Percentiles rank a stretch among this genome's conserved stretches.
phyloP scores from a whole-genome alignment of 2,329 filamentous ascomycete species.

The Celoporthe dispersa region DNA sequence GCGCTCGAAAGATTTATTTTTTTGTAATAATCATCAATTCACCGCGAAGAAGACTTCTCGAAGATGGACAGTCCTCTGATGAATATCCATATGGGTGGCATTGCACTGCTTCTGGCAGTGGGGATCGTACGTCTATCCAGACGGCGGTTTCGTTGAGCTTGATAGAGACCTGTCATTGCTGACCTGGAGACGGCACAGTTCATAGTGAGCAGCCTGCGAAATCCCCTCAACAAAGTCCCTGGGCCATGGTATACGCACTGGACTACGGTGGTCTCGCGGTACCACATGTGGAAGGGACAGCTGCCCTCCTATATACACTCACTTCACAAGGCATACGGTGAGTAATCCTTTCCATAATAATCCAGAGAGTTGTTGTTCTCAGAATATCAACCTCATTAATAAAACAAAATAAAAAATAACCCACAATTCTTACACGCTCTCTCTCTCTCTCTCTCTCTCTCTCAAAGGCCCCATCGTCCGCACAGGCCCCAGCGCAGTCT shows the following conservation, averaged over 20 bases:
- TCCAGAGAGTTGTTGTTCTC: conserved; percentile 12
- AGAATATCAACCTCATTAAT: neutral
- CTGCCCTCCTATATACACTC: conserved; percentile 33
- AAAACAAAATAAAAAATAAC: too few relatives aligned
- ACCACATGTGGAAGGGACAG: conserved; percentile 26
- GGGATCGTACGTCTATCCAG: neutral
- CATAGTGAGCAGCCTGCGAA: neutral
- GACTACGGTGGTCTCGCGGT: conserved; percentile 30
- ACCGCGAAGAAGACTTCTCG: neutral
- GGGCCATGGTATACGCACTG: conserved; percentile 37
- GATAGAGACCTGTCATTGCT: neutral
- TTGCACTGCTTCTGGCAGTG: neutral
- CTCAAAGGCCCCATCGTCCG: conserved; percentile 30
- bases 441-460: neutral
- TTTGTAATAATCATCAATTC: neutral
- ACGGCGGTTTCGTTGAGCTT: neutral
- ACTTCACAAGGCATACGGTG: conserved; percentile 35
- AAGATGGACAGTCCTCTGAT: conserved; percentile 46
- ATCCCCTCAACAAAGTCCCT: conserved; percentile 23
- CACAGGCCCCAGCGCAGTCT: conserved; percentile 34
- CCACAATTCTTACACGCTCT: neutral
- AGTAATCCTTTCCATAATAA: neutral
- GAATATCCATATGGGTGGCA: neutral
- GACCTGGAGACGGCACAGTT: neutral
- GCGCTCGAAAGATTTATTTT: neutral